Conservation (phyloP, 306 rosid genomes). For the Calophaca sinica region DNA sequence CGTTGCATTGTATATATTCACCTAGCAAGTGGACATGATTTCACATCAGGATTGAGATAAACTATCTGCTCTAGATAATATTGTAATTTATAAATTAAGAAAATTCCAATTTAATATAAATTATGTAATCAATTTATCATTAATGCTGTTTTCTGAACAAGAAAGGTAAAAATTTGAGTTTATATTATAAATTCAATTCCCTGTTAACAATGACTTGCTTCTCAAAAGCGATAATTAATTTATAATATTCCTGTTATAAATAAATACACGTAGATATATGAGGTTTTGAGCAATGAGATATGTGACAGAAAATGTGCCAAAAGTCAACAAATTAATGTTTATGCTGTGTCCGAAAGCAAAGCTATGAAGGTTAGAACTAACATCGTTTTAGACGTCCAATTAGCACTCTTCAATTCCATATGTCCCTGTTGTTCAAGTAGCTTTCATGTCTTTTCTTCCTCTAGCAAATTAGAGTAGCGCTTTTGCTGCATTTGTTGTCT, state of each 20-base stretch:
- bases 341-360: neutral
- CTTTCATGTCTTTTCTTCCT: conserved; percentile 22
- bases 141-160: too few relatives aligned
- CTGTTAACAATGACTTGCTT: neutral
- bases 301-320: conserved; percentile 8
- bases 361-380: neutral
- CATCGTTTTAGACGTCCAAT: conserved; percentile 22
- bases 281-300: too few relatives aligned
- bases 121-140: too few relatives aligned
- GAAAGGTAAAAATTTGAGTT: too few relatives aligned
- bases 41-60: neutral
- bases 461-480: conserved; percentile 1
- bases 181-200: neutral
- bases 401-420: conserved; percentile 11
- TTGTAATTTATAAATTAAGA: neutral
- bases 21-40: too few relatives aligned
- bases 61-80: neutral
- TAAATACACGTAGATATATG: too few relatives aligned
- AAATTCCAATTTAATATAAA: neutral
- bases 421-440: conserved; percentile 35
- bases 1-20: neutral
- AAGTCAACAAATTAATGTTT: conserved; percentile 40
- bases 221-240: too few relatives aligned
- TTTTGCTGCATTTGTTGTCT: neutral
- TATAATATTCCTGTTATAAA: too few relatives aligned